Conservation (phyloP, 257 asterid genomes). For the Penstemon eatonii region DNA sequence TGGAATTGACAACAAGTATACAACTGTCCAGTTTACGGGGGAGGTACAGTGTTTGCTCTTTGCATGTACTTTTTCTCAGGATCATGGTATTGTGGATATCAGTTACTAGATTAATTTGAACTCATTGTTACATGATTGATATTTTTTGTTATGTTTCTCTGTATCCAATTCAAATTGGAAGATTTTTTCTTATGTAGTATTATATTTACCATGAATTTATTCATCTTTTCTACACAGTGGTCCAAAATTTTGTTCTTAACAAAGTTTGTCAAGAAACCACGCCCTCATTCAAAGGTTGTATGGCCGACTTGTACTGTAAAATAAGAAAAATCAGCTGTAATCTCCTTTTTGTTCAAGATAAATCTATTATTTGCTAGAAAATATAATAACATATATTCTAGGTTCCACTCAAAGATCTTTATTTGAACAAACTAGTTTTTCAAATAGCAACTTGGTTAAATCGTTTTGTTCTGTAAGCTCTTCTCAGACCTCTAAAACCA, state of each 20-base stretch:
- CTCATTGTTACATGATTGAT: not conserved
- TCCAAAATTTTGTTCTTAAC: not conserved
- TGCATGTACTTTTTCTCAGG: not conserved
- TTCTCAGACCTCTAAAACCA: too few species aligned
- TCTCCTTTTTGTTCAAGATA: too few species aligned
- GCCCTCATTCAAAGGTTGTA: too few species aligned
- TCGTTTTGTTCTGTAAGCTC: too few species aligned
- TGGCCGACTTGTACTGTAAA: too few species aligned
- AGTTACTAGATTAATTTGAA: not conserved
- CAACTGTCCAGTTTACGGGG: conserved; percentile 97
- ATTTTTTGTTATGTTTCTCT: not conserved
- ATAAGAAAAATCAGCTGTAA: too few species aligned
- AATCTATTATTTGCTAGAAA: too few species aligned
- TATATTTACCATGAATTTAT: not conserved
- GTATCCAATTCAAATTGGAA: not conserved
- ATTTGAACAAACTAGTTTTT: too few species aligned
- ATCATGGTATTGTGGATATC: not conserved
- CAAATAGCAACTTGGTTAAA: too few species aligned
- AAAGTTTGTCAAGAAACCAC: not conserved
- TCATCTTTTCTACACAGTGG: not conserved
- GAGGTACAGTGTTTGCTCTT: conserved; percentile 52
- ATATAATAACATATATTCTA: too few species aligned
- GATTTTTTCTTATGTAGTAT: not conserved
- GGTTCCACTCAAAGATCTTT: too few species aligned
- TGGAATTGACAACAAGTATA: conserved; percentile 93